Evolutionary conservation across 2,329 filamentous ascomycete genomes (phyloP).

Genomic region (Pleurostoma richardsiae): DNA sequence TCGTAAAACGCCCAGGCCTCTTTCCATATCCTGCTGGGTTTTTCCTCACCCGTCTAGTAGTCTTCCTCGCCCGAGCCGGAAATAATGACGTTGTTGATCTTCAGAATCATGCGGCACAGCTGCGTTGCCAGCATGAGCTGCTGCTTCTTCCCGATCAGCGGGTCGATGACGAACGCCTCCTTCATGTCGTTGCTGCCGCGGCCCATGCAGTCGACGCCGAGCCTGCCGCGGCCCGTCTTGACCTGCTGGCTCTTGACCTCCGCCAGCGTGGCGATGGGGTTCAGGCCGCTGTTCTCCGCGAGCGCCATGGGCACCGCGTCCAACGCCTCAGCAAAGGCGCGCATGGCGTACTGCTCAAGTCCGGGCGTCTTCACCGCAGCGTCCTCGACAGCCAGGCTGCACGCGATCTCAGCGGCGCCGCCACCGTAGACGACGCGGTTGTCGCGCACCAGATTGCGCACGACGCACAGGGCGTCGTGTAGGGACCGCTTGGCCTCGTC

Average conservation of each 20-base stretch:
- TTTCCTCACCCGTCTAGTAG: constrained; percentile 50
- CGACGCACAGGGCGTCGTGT: constrained; percentile 95
- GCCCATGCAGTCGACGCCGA: constrained; percentile 98
- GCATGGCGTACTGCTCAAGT: constrained; percentile 99
- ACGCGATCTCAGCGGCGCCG: constrained; percentile 94
- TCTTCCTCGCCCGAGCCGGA: constrained; percentile 83
- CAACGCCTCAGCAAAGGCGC: constrained; percentile 91
- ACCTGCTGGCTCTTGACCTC: constrained; percentile 95
- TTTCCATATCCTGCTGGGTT: too few relatives aligned
- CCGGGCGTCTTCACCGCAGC: constrained; percentile 91
- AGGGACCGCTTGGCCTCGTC: constrained; percentile 97
- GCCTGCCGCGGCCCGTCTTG: constrained; percentile 62
- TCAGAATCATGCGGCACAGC: constrained; percentile 95
- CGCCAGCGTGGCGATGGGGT: constrained; percentile 91
- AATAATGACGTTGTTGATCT: constrained; percentile 95
- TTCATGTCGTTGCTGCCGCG: constrained; percentile 95
- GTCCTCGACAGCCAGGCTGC: constrained; percentile 92
- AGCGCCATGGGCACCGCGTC: constrained; percentile 93
- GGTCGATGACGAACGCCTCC: constrained; percentile 96
- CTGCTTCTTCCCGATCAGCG: constrained; percentile 95
- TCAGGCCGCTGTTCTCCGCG: constrained; percentile 94
- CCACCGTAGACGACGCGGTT: constrained; percentile 98
- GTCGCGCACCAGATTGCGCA: constrained; percentile 91
- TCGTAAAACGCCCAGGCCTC: too few relatives aligned
- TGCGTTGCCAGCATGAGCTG: constrained; percentile 95